Base-by-base conservation (phyloP, 352 stramenopile genomes). In the Phytophthora palmivora region DNA sequence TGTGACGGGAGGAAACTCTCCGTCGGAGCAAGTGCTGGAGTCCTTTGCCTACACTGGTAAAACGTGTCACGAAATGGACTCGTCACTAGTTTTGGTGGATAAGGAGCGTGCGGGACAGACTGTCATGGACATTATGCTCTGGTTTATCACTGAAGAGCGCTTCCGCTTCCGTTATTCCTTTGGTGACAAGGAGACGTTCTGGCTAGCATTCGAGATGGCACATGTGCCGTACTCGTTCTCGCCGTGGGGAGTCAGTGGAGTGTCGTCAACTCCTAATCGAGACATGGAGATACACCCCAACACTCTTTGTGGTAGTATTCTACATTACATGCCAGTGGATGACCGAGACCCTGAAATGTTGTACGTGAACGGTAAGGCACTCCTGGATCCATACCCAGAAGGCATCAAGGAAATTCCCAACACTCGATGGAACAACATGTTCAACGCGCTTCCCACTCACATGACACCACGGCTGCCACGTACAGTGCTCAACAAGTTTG, bases 171-270 rank as follows among this genome's bases (percentile, higher is more conserved):
- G 61, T 3, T 70, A 70, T 62, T 70, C 61, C 16, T 70, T 70
- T 34, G 61, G 61, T 3, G 61, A 65, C 18, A 70, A 70, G 39
- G 60, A 70, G 32, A 70, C 61, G 10, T 70, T 70, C 21, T 70
- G 54, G 61, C 38, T 70, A 1, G 24, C 54, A 3, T 70, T 70
- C 19, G 61, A 70, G 34, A 41, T 70, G 45, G 61, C 46, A 1
- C 53, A 65, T 19, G 45, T 41, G n/a, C 61, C 61, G 0, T 70
- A 70, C 41, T 6, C 33, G 6, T 70, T 70, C 47, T 70, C 61
- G n/a, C 60, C 53, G 11, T 70, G 61, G 54, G 46, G 61, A 0
- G 38, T 69, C 9, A 69, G 60, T 55, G 60, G 30, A 3, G 60
- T 69, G 30, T 69, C 60, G 2, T 69, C 60, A 0, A 54, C 45